Evolutionary conservation across 352 stramenopile species (phyloP).

Genomic region (Peronospora farinosa): DNA sequence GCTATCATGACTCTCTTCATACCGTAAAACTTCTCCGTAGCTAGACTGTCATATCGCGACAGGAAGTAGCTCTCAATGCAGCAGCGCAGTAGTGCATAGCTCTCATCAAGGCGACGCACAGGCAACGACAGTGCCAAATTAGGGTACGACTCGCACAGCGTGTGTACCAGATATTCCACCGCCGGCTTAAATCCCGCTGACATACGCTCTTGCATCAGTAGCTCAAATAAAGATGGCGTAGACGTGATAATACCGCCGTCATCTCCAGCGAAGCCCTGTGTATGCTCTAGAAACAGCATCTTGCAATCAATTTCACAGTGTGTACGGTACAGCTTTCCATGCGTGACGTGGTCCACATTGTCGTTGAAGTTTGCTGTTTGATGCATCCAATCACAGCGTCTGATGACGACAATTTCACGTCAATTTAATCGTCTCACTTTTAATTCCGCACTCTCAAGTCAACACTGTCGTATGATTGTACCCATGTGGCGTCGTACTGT

Average conservation of each 20-base stretch:
- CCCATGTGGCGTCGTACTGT: background rate
- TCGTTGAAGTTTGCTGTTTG: conserved; percentile 5
- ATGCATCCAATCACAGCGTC: conserved; percentile 27
- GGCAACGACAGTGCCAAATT: conserved; percentile 43
- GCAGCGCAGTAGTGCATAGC: conserved; percentile 59
- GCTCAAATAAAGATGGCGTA: conserved; percentile 73
- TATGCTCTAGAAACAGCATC: conserved; percentile 82
- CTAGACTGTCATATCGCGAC: conserved; percentile 61
- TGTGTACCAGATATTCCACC: conserved; percentile 66
- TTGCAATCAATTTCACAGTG: conserved; percentile 4
- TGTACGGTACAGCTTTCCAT: background rate
- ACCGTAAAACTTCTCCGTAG: conserved; percentile 81
- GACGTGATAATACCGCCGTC: background rate
- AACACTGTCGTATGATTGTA: too few species aligned
- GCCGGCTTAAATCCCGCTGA: conserved; percentile 65
- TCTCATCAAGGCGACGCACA: conserved; percentile 72
- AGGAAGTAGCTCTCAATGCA: conserved; percentile 71
- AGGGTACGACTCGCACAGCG: conserved; percentile 70
- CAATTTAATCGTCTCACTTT: conserved; percentile 3
- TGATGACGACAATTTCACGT: conserved; percentile 10
- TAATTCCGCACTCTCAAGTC: conserved; percentile 1
- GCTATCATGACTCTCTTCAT: conserved; percentile 69
- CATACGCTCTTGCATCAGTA: conserved; percentile 86
- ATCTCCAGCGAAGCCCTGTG: conserved; percentile 50
- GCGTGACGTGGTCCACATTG: background rate